phyloP scores from a whole-genome alignment of 139 green algal genomes.

The Chlorella sp. region DNA sequence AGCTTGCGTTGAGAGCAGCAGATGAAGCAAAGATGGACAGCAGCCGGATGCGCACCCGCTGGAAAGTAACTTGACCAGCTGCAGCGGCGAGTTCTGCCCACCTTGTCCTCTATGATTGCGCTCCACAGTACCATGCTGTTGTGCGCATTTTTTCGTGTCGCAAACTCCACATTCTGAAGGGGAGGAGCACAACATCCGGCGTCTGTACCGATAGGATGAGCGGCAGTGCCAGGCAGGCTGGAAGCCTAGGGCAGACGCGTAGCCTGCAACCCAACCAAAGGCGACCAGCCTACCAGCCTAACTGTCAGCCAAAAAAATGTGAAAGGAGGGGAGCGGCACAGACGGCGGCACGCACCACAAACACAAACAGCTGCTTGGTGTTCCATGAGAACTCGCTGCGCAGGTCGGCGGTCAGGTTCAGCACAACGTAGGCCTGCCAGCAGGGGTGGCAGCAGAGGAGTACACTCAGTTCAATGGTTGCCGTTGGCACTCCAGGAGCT shows the following conservation, averaged over 20 bases:
- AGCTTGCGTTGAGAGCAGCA: no score
- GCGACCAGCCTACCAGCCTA: no score
- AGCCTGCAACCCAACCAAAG: no score
- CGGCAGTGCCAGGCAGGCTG: no score
- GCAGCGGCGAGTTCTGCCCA: not conserved
- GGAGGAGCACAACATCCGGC: no score
- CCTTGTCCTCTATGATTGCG: conserved; percentile 68
- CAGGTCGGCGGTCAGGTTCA: conserved; percentile 77
- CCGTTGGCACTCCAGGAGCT: no score
- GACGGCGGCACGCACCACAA: conserved; percentile 24
- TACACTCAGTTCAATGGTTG: not conserved
- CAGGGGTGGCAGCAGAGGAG: not conserved
- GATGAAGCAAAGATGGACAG: not conserved
- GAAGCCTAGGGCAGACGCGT: no score
- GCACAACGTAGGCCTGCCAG: conserved; percentile 63
- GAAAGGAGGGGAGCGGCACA: no score
- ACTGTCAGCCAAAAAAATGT: no score
- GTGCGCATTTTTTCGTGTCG: conserved; percentile 49
- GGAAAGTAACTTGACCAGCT: no score
- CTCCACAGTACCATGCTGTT: conserved; percentile 88
- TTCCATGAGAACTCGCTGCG: conserved; percentile 85
- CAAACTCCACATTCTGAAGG: conserved; percentile 52
- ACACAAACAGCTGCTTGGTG: conserved; percentile 89
- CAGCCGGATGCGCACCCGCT: no score
- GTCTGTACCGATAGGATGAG: no score